Evolutionary conservation across 768 basidiomycete genomes (phyloP).

Genomic region (Lentinula detonsa): DNA sequence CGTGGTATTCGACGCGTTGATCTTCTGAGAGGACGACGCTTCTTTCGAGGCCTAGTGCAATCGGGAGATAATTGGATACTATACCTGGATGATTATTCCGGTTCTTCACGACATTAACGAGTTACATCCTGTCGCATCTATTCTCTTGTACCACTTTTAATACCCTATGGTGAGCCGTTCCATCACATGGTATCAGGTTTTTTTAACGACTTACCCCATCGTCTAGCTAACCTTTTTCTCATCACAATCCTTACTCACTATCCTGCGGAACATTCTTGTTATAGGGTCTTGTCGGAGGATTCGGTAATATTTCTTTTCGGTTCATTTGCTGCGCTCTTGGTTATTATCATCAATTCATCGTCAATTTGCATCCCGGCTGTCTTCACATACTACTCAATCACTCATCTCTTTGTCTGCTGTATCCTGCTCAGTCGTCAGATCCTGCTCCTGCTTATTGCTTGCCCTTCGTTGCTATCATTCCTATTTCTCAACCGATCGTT

Average conservation of each 20-base stretch:
- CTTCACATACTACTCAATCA: background rate
- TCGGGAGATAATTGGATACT: slow-evolving; percentile 1
- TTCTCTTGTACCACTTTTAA: background rate
- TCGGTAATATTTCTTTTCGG: background rate
- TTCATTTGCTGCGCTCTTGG: background rate
- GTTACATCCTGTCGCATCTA: slow-evolving; percentile 9
- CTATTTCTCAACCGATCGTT: background rate
- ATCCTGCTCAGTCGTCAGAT: background rate
- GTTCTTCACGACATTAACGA: slow-evolving; percentile 2
- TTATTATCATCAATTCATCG: too few relatives aligned
- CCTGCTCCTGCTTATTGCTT: background rate
- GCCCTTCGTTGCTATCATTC: background rate
- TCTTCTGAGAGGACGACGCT: background rate
- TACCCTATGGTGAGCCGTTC: background rate
- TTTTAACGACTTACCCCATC: background rate
- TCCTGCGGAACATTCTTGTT: background rate
- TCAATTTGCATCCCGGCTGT: background rate
- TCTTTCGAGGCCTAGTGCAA: slow-evolving; percentile 1
- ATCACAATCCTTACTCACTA: background rate
- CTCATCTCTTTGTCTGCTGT: background rate
- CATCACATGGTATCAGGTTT: background rate
- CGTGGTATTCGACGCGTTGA: background rate
- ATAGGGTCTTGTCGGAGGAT: background rate
- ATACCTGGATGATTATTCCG: slow-evolving; percentile 1
- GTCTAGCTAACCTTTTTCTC: background rate